Conservation (phyloP, 2,329 filamentous ascomycete species). For the Fusarium cicatricum region DNA sequence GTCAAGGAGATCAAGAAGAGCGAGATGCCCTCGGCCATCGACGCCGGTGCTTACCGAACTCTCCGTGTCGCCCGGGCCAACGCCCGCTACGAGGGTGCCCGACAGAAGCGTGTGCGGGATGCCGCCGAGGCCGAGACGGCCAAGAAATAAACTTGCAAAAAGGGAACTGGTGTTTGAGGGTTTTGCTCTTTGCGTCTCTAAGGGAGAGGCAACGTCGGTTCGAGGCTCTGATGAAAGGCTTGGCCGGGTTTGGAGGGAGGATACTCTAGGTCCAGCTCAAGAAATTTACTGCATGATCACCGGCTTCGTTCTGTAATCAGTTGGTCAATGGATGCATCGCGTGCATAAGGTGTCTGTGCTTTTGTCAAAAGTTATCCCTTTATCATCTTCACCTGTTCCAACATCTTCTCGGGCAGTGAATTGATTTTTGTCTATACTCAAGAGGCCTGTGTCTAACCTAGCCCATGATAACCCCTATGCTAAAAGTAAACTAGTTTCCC, state of each 20-base stretch:
- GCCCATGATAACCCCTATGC: not conserved
- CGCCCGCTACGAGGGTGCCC: conserved; percentile 79
- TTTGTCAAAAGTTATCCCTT: conserved; percentile 31
- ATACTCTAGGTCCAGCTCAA: conserved; percentile 54
- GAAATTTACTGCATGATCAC: conserved; percentile 54
- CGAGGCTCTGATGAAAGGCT: conserved; percentile 49
- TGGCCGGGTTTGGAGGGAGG: conserved; percentile 48
- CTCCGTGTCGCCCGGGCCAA: conserved; percentile 87
- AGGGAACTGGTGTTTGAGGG: conserved; percentile 53
- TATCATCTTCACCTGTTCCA: not conserved
- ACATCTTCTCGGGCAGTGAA: conserved; percentile 1
- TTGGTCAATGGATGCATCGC: conserved; percentile 43
- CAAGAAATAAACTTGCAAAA: conserved; percentile 77
- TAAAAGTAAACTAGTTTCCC: not conserved
- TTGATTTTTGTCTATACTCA: not conserved
- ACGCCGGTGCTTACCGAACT: conserved; percentile 86
- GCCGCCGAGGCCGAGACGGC: conserved; percentile 83
- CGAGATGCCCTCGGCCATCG: conserved; percentile 76
- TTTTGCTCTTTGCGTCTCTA: conserved; percentile 54
- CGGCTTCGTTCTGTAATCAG: conserved; percentile 47
- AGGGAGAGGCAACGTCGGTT: conserved; percentile 51
- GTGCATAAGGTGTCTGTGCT: conserved; percentile 30
- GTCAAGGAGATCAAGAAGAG: conserved; percentile 82
- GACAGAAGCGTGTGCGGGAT: conserved; percentile 93
- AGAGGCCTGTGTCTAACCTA: not conserved